Base-by-base conservation (phyloP, 2,329 filamentous ascomycete species). In the Fusarium acutatum region DNA sequence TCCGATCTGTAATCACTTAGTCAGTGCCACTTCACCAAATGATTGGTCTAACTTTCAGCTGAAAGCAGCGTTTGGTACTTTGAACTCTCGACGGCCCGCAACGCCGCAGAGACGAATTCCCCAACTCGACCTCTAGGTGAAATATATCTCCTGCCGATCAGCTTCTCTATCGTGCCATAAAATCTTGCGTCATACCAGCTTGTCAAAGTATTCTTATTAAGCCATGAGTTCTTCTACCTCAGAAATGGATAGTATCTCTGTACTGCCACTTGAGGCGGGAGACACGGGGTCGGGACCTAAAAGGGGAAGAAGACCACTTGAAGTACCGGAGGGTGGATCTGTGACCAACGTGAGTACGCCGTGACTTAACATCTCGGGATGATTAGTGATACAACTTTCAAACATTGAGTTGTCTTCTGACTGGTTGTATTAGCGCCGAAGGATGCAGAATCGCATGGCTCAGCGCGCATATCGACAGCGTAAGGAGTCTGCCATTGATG, bases 381-480 rank as follows among this genome's bases (percentile, higher is more conserved):
- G 28, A 46, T 37, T 15, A 11, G 24, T 35, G 24, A 24, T 26
- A 2, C 5, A 1, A 4, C 13, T 28, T 37, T 28, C 1, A 18
- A 53, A 18, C 17, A 17, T 37, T 9, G 15, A 4, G 34, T 4
- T 15, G 20, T 18, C 24, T 7, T 24, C 38, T 50, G 20, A 52
- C 64, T 38, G 28, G 24, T 3, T 2, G 5, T 34, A 1, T 11
- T 35, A 67, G 64, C 53, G 62, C 9, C 44, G 62, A 12, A 40
- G 64, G 17, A n/a, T 67, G 13, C 64, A 67, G 15, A 67, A 67
- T 7, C 62, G 64, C 1, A 67, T 67, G 62, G 64, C 62, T 5
- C 64, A 67, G 28, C 64, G 64, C 12, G 64, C 64, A 12, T 67
- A 67, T 17, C 64, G 64, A 0, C 62, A 67, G 14, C 64, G 62